phyloP scores from a whole-genome alignment of 768 basidiomycete genomes.

The Hygrocybe coccinea region DNA sequence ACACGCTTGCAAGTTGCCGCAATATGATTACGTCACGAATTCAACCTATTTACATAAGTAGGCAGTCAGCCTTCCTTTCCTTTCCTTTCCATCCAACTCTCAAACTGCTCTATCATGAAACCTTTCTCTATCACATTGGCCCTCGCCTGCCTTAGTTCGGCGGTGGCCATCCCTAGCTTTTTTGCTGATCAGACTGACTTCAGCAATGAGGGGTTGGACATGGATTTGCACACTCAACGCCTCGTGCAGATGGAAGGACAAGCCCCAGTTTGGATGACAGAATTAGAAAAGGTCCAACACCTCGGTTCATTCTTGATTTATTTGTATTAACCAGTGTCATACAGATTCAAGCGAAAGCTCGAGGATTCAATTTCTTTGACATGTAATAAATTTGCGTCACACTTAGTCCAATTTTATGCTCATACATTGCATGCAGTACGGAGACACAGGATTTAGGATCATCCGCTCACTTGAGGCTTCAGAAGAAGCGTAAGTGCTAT shows the following conservation, averaged over 20 bases:
- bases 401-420: constrained; percentile 8
- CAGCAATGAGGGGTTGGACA: constrained; percentile 49
- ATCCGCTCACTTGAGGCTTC: constrained; percentile 32
- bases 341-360: constrained; percentile 73
- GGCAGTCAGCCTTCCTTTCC: too few species aligned
- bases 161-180: not conserved
- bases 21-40: too few species aligned
- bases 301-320: not conserved
- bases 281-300: constrained; percentile 72
- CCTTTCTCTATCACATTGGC: too few species aligned
- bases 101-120: not conserved
- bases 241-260: constrained; percentile 72
- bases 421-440: constrained; percentile 48
- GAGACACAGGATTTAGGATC: constrained; percentile 62
- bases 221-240: constrained; percentile 53
- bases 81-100: too few species aligned
- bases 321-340: constrained; percentile 9
- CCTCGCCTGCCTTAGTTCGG: not conserved
- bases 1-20: too few species aligned
- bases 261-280: constrained; percentile 75
- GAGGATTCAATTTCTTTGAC: constrained; percentile 82
- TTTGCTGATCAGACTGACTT: constrained; percentile 37
- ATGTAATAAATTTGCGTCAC: constrained; percentile 45
- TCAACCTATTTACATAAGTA: too few species aligned
- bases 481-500: constrained; percentile 36